Conservation (phyloP, 2,329 filamentous ascomycete species). For the Fusarium armeniacum region DNA sequence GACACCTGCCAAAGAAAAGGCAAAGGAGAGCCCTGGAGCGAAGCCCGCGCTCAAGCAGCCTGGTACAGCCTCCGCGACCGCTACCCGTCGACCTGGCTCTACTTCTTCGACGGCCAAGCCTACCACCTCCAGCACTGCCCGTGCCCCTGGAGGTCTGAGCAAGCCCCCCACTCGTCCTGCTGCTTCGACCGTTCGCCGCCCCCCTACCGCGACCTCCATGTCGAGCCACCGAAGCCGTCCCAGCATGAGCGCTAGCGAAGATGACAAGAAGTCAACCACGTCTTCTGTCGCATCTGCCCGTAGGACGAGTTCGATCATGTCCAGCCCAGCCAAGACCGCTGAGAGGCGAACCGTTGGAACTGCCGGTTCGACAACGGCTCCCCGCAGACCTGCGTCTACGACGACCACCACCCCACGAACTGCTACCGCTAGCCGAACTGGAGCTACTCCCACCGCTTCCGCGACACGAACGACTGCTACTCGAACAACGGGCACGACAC, state of each 20-base stretch:
- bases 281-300: slow-evolving; percentile 57
- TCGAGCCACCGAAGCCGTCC: slow-evolving; percentile 62
- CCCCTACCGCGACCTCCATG: slow-evolving; percentile 56
- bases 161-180: slow-evolving; percentile 66
- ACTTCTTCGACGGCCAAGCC: slow-evolving; percentile 47
- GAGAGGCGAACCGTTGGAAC: slow-evolving; percentile 56
- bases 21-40: slow-evolving; percentile 48
- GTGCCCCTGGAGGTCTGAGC: slow-evolving; percentile 58
- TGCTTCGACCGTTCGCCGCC: slow-evolving; percentile 53
- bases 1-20: slow-evolving; percentile 54
- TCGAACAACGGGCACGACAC: slow-evolving; percentile 58
- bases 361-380: slow-evolving; percentile 51
- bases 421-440: slow-evolving; percentile 50
- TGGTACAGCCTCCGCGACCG: slow-evolving; percentile 51
- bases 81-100: slow-evolving; percentile 39
- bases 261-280: slow-evolving; percentile 62
- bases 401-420: slow-evolving; percentile 56
- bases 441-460: slow-evolving; percentile 25
- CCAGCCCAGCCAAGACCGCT: slow-evolving; percentile 55
- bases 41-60: slow-evolving; percentile 57
- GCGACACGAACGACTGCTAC: slow-evolving; percentile 51
- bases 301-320: slow-evolving; percentile 61
- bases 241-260: slow-evolving; percentile 64
- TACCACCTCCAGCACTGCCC: slow-evolving; percentile 53
- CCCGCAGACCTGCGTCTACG: slow-evolving; percentile 54